phyloP scores from a whole-genome alignment of 768 basidiomycete species.

The Leucosporidium yakuticum region DNA sequence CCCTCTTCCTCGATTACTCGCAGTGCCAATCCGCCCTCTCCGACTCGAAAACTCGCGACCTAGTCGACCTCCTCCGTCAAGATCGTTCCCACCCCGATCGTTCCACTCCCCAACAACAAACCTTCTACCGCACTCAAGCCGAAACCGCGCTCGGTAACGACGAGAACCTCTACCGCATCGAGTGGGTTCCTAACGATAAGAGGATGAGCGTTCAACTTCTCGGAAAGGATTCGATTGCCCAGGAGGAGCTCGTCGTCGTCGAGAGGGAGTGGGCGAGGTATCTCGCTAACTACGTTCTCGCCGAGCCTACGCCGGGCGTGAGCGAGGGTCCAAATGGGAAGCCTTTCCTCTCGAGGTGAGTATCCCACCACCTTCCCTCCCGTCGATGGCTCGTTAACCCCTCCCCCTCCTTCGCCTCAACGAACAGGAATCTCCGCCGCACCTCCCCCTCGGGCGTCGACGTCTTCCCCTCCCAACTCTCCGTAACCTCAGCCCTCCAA shows the following conservation, averaged over 20 bases:
- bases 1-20: not conserved
- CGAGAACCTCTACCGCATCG: constrained; percentile 49
- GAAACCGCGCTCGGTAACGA: constrained; percentile 46
- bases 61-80: constrained; percentile 32
- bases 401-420: not conserved
- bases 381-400: too few relatives aligned
- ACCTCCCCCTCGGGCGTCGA: constrained; percentile 1
- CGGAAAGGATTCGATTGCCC: constrained; percentile 46
- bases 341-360: constrained; percentile 65
- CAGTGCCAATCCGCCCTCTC: constrained; percentile 79
- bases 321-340: constrained; percentile 29
- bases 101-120: constrained; percentile 43
- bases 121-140: constrained; percentile 47
- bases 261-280: constrained; percentile 48
- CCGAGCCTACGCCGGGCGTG: constrained; percentile 17
- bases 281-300: constrained; percentile 44
- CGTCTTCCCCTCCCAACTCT: constrained; percentile 37
- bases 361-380: constrained; percentile 9
- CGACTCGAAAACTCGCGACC: constrained; percentile 80
- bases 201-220: constrained; percentile 45
- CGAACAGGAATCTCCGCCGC: constrained; percentile 15
- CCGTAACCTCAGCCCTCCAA: constrained; percentile 54
- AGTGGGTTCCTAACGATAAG: constrained; percentile 44
- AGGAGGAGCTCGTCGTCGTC: constrained; percentile 46
- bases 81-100: constrained; percentile 35